phyloP scores from a whole-genome alignment of 1,284 basidiomycete species.

The Mycosarcoma mackinlayi region DNA sequence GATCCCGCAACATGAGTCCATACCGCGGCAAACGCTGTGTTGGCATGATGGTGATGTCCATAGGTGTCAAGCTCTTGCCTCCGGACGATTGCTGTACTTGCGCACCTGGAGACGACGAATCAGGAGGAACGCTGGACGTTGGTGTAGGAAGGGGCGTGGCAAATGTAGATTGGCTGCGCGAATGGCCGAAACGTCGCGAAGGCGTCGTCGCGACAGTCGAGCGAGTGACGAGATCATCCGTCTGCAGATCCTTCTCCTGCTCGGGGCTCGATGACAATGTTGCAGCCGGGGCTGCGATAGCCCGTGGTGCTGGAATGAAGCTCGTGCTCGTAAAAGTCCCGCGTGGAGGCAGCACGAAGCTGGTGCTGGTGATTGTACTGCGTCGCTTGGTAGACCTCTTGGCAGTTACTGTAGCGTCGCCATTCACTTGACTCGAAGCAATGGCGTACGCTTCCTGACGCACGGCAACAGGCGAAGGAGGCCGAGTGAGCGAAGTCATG shows the following conservation, averaged over 20 bases:
- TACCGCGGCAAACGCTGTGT: slow-evolving; percentile 64
- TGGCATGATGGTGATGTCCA: slow-evolving; percentile 65
- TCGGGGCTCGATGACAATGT: slow-evolving; percentile 13
- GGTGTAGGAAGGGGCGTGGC: slow-evolving; percentile 21
- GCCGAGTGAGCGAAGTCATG: slow-evolving; percentile 40
- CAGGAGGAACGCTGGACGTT: slow-evolving; percentile 4
- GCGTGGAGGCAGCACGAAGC: too few species aligned
- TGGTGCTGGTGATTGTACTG: slow-evolving; percentile 39
- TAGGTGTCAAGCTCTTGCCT: slow-evolving; percentile 53
- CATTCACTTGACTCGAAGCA: not conserved
- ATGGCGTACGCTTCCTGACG: not conserved
- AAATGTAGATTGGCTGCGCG: slow-evolving; percentile 31
- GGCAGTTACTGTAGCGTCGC: slow-evolving; percentile 4
- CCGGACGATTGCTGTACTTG: not conserved
- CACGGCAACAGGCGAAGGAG: slow-evolving; percentile 20
- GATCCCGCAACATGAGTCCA: slow-evolving; percentile 57
- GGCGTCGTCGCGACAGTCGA: not conserved
- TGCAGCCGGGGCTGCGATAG: slow-evolving; percentile 8
- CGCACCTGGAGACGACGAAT: slow-evolving; percentile 3
- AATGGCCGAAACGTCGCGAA: slow-evolving; percentile 20
- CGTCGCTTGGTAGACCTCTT: slow-evolving; percentile 32
- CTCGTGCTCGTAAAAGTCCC: slow-evolving; percentile 38
- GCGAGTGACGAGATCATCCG: too few species aligned
- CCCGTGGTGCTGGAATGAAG: slow-evolving; percentile 20
- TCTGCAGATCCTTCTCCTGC: slow-evolving; percentile 8